phyloP scores from a whole-genome alignment of 2,329 filamentous ascomycete species.

The Tolypocladium tundrense region DNA sequence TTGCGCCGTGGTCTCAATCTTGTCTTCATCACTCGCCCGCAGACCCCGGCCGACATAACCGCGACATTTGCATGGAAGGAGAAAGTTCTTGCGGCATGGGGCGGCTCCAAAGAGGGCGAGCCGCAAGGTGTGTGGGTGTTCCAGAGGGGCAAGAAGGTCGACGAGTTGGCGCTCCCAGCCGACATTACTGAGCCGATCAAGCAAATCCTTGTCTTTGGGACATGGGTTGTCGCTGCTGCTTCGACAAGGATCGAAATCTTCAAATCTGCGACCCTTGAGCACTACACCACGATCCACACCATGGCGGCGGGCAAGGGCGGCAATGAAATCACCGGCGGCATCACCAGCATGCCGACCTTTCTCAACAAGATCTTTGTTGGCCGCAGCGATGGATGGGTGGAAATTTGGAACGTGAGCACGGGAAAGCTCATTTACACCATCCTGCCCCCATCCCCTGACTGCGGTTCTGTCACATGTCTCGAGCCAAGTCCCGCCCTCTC shows the following conservation, averaged over 20 bases:
- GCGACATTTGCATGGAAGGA: slow-evolving; percentile 84
- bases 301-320: slow-evolving; percentile 45
- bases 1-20: slow-evolving; percentile 81
- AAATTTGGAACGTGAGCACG: slow-evolving; percentile 96
- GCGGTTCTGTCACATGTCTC: slow-evolving; percentile 76
- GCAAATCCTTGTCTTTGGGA: slow-evolving; percentile 73
- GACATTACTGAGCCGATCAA: slow-evolving; percentile 61
- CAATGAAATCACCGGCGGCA: slow-evolving; percentile 63
- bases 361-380: slow-evolving; percentile 93
- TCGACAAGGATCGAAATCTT: slow-evolving; percentile 74
- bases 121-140: slow-evolving; percentile 76
- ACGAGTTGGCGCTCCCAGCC: slow-evolving; percentile 58
- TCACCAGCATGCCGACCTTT: slow-evolving; percentile 87
- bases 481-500: slow-evolving; percentile 77
- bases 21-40: slow-evolving; percentile 84
- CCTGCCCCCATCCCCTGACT: slow-evolving; percentile 59
- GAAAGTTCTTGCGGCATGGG: slow-evolving; percentile 83
- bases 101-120: slow-evolving; percentile 41
- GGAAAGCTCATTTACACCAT: slow-evolving; percentile 88
- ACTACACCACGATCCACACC: slow-evolving; percentile 75
- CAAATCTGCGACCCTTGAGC: slow-evolving; percentile 73
- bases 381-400: slow-evolving; percentile 75
- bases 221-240: slow-evolving; percentile 80
- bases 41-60: slow-evolving; percentile 78
- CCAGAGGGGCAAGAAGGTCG: slow-evolving; percentile 78